Conservation (phyloP, 2,329 filamentous ascomycete genomes). For the Fusarium sp. region DNA sequence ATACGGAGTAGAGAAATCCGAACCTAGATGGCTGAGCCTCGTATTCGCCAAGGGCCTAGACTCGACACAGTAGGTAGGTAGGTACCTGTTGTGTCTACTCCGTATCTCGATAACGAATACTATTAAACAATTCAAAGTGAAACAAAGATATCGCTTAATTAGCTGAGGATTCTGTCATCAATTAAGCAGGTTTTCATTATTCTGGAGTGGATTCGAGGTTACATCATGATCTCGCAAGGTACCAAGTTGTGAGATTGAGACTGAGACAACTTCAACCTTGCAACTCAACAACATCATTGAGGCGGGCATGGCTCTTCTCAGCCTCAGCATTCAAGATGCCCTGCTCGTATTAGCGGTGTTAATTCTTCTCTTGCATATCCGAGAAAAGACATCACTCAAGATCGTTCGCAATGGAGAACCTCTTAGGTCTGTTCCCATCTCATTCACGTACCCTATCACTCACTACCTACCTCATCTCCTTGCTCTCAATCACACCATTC, state of each 20-base stretch:
- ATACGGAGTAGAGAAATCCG: background rate
- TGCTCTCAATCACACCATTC: background rate
- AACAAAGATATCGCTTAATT: background rate
- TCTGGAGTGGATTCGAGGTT: slow-evolving; percentile 9
- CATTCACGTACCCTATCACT: slow-evolving; percentile 8
- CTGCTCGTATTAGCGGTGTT: background rate
- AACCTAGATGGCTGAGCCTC: background rate
- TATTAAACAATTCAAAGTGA: background rate
- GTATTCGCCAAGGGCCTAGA: too few species aligned
- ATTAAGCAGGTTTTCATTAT: background rate
- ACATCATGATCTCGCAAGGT: slow-evolving; percentile 21
- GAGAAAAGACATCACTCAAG: slow-evolving; percentile 8
- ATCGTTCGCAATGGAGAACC: slow-evolving; percentile 37
- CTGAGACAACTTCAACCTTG: slow-evolving; percentile 20
- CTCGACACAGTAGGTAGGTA: too few species aligned
- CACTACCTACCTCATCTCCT: background rate
- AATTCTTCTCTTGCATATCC: background rate
- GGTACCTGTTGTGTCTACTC: too few species aligned
- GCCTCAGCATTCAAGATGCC: slow-evolving; percentile 1
- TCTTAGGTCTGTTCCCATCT: slow-evolving; percentile 25
- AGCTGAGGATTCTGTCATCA: background rate
- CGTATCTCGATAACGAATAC: too few species aligned
- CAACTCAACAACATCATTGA: background rate
- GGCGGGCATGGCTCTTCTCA: slow-evolving; percentile 33
- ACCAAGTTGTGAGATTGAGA: background rate